A percentile compares a stretch with the other conserved stretches of the same genome.
Conservation (phyloP, 306 rosid species). For the Castanea crenata region DNA sequence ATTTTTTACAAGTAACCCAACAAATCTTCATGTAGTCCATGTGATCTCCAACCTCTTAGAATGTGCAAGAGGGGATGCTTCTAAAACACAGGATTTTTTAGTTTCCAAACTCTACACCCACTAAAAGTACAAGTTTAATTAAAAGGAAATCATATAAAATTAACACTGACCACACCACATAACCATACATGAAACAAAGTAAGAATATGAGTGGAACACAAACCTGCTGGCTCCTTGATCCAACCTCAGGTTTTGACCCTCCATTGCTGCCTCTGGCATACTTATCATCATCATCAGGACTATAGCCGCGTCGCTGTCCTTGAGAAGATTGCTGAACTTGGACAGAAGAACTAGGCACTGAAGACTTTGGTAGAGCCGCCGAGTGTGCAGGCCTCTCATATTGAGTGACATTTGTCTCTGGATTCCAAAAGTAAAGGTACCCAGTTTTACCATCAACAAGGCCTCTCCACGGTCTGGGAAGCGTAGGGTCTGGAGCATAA, state of each 20-base stretch:
- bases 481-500: conserved; percentile 94
- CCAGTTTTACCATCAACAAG: conserved; percentile 99
- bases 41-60: background rate
- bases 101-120: background rate
- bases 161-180: background rate
- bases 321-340: conserved; percentile 69
- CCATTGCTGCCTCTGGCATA: conserved; percentile 60
- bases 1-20: background rate
- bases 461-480: conserved; percentile 95
- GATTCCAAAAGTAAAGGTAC: conserved; percentile 97
- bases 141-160: background rate
- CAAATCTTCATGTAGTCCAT: background rate
- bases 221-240: conserved; percentile 58
- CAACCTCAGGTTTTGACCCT: conserved; percentile 50
- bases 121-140: background rate
- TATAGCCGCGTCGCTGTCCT: conserved; percentile 43
- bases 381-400: conserved; percentile 73
- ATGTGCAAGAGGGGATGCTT: background rate
- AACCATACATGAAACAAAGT: background rate
- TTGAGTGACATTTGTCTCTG: conserved; percentile 94
- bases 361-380: conserved; percentile 48
- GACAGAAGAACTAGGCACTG: conserved; percentile 75
- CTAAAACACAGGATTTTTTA: background rate
- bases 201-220: conserved; percentile 6
- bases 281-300: conserved; percentile 56